These are phyloP conservation scores for Penicillium roqueforti DNA, from an alignment of 495 filamentous ascomycete genomes.

Conservation along the genomic window DNA sequence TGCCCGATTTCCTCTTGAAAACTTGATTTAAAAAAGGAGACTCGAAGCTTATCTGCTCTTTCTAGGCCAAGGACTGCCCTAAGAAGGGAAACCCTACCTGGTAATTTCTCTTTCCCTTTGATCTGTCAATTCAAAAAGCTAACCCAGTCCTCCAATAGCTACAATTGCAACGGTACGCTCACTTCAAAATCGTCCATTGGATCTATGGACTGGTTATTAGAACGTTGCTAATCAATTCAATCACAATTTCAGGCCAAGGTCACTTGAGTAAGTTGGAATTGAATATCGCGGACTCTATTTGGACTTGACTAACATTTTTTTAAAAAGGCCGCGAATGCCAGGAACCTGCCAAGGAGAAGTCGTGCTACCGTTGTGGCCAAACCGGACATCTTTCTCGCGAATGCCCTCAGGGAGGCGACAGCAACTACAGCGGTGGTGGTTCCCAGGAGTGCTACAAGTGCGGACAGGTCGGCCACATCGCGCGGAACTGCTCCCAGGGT, in stretches of 20 bases:
- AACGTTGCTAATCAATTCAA: constrained; percentile 10
- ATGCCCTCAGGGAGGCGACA: constrained; percentile 60
- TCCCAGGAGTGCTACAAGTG: constrained; percentile 98
- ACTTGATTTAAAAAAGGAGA: not conserved
- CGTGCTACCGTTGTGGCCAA: constrained; percentile 90
- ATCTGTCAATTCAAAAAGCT: constrained; percentile 24
- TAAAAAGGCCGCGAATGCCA: constrained; percentile 85
- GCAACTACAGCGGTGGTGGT: constrained; percentile 43
- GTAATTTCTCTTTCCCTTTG: constrained; percentile 45
- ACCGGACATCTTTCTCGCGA: constrained; percentile 92
- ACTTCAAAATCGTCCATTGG: not conserved
- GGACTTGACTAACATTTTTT: constrained; percentile 11
- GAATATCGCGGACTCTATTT: not conserved
- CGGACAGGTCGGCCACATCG: constrained; percentile 94
- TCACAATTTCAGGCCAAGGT: constrained; percentile 56
- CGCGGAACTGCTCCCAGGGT: constrained; percentile 83
- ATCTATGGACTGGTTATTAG: not conserved
- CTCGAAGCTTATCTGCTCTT: constrained; percentile 10
- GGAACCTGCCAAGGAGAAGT: constrained; percentile 85
- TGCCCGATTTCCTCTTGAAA: not conserved
- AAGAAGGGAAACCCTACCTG: constrained; percentile 90
- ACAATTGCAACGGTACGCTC: constrained; percentile 72
- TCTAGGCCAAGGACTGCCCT: constrained; percentile 87
- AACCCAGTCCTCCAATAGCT: constrained; percentile 43
- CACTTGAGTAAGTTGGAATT: constrained; percentile 70